Evolutionary conservation across 2,329 filamentous ascomycete genomes (phyloP).

Genomic region (Fusarium palustre): DNA sequence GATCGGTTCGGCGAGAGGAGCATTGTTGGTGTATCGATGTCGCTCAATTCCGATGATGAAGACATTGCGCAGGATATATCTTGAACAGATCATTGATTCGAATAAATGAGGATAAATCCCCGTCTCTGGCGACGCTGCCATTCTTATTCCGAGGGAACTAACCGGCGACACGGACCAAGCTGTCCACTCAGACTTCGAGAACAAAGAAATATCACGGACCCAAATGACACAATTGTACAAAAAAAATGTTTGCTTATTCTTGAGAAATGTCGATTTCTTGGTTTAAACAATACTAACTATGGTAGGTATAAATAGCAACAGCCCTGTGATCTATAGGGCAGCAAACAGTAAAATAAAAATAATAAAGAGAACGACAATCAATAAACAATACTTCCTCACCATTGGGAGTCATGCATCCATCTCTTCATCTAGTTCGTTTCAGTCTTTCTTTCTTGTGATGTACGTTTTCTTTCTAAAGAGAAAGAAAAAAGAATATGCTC

Average conservation of each 20-base stretch:
- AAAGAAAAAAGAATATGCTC: not conserved
- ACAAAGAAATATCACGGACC: constrained; percentile 19
- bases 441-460: constrained; percentile 40
- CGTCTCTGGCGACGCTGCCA: not conserved
- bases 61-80: not conserved
- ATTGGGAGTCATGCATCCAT: constrained; percentile 31
- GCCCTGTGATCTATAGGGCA: constrained; percentile 6
- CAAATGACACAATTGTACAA: not conserved
- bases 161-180: not conserved
- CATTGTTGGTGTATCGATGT: not conserved
- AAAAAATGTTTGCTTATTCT: not conserved
- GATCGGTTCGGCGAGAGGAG: constrained; percentile 30
- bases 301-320: constrained; percentile 30
- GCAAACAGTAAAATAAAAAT: constrained; percentile 12
- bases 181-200: not conserved
- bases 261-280: constrained; percentile 16
- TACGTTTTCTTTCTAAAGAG: constrained; percentile 32
- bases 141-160: not conserved
- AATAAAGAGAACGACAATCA: not conserved
- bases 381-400: constrained; percentile 31
- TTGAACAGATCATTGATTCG: not conserved
- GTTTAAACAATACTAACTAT: constrained; percentile 34
- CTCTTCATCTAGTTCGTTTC: constrained; percentile 42
- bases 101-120: not conserved
- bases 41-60: not conserved